phyloP scores from a whole-genome alignment of 2,329 filamentous ascomycete genomes.

The Periconia sp. region DNA sequence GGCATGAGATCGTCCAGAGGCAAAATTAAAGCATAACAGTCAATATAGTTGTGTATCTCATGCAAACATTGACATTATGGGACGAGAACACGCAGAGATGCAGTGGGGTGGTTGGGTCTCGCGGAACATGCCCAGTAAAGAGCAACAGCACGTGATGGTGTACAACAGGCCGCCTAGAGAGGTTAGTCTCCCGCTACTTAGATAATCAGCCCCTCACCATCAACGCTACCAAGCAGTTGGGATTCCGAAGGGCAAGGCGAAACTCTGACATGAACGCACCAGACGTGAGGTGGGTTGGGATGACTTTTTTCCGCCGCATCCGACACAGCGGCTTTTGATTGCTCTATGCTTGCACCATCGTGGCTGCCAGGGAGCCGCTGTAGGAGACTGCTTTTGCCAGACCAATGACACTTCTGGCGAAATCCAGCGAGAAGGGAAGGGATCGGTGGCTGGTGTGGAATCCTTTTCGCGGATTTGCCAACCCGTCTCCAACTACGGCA shows the following conservation, averaged over 20 bases:
- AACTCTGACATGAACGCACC: not conserved
- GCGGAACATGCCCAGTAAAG: too few relatives aligned
- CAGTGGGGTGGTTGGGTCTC: too few relatives aligned
- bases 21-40: too few relatives aligned
- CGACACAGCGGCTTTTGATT: not conserved
- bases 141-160: too few relatives aligned
- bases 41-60: too few relatives aligned
- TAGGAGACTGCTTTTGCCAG: not conserved
- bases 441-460: not conserved
- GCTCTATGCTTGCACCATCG: not conserved
- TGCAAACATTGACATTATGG: too few relatives aligned
- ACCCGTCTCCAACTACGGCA: not conserved
- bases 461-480: not conserved
- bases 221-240: constrained; percentile 17
- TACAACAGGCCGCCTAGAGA: too few relatives aligned
- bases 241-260: constrained; percentile 10
- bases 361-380: not conserved
- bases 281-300: not conserved
- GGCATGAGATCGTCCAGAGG: too few relatives aligned
- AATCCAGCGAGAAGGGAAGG: not conserved
- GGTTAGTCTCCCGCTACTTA: too few relatives aligned
- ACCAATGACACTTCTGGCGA: not conserved
- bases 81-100: too few relatives aligned
- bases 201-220: too few relatives aligned
- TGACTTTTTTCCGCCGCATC: not conserved